These are phyloP conservation scores for Triticum timopheevii DNA, from an alignment of 176 grass and related monocot genomes.

Conservation along the genomic window DNA sequence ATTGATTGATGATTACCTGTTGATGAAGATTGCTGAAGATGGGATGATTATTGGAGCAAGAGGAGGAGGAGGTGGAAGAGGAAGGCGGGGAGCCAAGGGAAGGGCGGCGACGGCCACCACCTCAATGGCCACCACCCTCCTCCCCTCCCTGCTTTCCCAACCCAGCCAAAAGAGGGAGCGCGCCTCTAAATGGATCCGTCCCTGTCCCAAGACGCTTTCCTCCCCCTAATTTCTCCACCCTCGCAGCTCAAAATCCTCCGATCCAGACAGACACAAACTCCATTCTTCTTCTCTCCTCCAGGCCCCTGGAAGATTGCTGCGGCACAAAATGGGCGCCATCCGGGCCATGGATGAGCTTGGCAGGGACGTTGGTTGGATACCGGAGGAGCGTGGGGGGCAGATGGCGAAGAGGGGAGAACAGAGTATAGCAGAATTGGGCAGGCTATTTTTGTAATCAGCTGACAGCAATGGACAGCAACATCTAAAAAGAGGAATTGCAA, in stretches of 20 bases:
- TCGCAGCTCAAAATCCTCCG: background rate
- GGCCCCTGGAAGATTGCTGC: background rate
- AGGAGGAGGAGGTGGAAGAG: slow-evolving; percentile 30
- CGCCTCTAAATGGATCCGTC: slow-evolving; percentile 17
- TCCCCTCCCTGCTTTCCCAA: background rate
- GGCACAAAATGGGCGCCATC: no score
- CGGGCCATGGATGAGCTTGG: background rate
- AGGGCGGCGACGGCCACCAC: slow-evolving; percentile 18
- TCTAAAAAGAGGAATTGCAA: no score
- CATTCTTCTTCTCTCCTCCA: no score
- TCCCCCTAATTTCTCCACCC: background rate
- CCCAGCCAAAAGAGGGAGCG: background rate
- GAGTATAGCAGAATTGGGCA: background rate
- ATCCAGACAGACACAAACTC: slow-evolving; percentile 8
- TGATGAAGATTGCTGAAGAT: background rate
- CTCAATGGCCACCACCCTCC: slow-evolving; percentile 39
- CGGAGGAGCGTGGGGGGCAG: background rate
- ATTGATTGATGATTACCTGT: slow-evolving; percentile 29
- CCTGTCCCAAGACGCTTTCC: slow-evolving; percentile 26
- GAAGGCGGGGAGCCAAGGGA: slow-evolving; percentile 34
- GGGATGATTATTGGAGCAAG: background rate
- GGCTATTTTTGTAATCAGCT: slow-evolving; percentile 23
- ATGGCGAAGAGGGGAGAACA: background rate
- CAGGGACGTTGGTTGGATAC: background rate
- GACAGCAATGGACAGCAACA: no score